Conservation (phyloP, 23 red algal species). For the Gracilaria domingensis region DNA sequence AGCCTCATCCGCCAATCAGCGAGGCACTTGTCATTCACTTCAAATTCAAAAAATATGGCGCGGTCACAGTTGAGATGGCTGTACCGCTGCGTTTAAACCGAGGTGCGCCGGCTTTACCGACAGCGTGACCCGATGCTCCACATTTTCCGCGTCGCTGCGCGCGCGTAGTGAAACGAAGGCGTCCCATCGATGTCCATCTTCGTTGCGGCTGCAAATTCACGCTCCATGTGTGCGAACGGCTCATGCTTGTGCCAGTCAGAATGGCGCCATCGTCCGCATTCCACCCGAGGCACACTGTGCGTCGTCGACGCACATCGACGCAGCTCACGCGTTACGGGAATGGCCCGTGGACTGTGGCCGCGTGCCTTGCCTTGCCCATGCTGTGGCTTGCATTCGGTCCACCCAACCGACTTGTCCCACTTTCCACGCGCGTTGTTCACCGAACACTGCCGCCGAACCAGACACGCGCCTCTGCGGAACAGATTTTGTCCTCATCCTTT, state of each 20-base stretch:
- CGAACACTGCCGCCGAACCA: not conserved
- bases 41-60: not conserved
- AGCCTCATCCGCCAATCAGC: no score
- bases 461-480: not conserved
- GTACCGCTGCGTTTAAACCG: no score
- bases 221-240: not conserved
- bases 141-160: no score
- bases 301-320: not conserved
- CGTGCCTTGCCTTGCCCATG: no score
- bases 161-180: no score
- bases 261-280: not conserved
- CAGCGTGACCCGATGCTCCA: no score
- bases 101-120: no score
- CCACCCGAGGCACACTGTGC: not conserved
- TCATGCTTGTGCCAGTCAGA: not conserved
- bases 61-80: no score
- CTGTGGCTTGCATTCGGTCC: not conserved
- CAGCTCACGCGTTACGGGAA: no score
- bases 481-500: slow-evolving; percentile 19
- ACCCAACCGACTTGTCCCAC: not conserved
- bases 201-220: not conserved
- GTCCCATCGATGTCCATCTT: no score
- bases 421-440: not conserved
- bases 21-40: no score
- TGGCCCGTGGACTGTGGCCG: no score